phyloP scores from a whole-genome alignment of 2,329 filamentous ascomycete genomes.

The Fusarium brachygibbosum region DNA sequence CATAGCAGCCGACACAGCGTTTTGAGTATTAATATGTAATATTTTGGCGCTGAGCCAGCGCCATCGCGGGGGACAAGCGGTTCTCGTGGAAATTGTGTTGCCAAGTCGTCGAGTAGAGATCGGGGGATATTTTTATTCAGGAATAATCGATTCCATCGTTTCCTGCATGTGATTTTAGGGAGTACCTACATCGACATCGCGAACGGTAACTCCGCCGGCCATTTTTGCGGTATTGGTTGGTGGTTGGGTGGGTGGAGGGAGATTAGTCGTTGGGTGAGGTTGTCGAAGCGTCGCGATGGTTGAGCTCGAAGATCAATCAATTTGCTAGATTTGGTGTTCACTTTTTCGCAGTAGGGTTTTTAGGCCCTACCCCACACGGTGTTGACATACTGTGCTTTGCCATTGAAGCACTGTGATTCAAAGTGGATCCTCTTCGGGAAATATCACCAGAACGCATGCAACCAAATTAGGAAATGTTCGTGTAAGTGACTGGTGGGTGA shows the following conservation, averaged over 20 bases:
- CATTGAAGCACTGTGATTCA: neutral
- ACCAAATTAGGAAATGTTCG: conserved; percentile 26
- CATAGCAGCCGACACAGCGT: conserved; percentile 42
- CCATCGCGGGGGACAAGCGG: conserved; percentile 41
- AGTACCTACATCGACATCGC: conserved; percentile 84
- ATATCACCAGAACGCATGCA: conserved; percentile 1
- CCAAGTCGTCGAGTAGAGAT: conserved; percentile 47
- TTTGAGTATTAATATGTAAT: conserved; percentile 22
- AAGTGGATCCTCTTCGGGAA: neutral
- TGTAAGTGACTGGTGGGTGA: conserved; percentile 18
- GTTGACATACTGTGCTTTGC: rapidly evolving
- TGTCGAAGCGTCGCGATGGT: conserved; percentile 50
- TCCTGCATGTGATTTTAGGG: conserved; percentile 45
- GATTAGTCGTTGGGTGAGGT: conserved; percentile 52
- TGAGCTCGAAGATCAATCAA: conserved; percentile 32
- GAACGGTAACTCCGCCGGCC: conserved; percentile 83
- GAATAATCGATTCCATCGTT: conserved; percentile 28
- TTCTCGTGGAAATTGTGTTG: conserved; percentile 50
- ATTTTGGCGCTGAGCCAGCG: conserved; percentile 40
- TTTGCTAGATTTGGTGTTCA: conserved; percentile 39
- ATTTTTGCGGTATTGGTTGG: conserved; percentile 74
- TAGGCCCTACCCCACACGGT: conserved; percentile 51
- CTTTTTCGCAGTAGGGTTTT: conserved; percentile 51
- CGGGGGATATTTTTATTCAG: conserved; percentile 4
- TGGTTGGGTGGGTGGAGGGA: conserved; percentile 40